Evolutionary conservation across 208 protist genomes (phyloP), one percentile per base, ranked within the genome.

Genomic region (Acanthamoeba rhysodes): DNA sequence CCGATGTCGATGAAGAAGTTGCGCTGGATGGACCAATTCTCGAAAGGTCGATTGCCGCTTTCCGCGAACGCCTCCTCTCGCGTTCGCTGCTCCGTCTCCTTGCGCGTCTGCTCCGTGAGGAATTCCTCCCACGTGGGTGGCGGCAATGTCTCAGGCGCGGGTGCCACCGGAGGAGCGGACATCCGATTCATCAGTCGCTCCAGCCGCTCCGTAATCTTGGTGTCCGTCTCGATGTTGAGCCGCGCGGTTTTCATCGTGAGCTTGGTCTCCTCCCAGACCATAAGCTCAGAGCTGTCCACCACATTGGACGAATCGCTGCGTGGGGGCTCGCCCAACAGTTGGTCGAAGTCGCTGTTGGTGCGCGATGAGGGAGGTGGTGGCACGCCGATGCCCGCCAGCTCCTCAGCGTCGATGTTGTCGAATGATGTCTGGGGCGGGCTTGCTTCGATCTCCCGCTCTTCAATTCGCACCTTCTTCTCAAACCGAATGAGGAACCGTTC

Each of bases 351-450:
- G 80, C 53, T 55, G 53, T 57, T 59, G 24, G 59, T 27, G 59
- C 59, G 59, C 20, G 20, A 37, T 41, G n/a, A 20, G 20, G 22
- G 5, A 2, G 76, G 34, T 41, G 76, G 32, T 45, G 45, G 12
- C 22, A 45, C 48, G 24, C 24, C 53, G 8, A 32, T 20, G 48
- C 45, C 29, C 48, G 80, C 80, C 80, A 88, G 16, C 53, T 88
- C 80, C 80, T 88, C 74, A 16, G 74, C 80, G 53, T 88, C 80
- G 53, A 88, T 88, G 80, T 88, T 50, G 50, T 88, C 80, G 27
- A 88, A 88, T 5, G 80, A 88, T 41, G 8, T 22, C 27, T 64
- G 29, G 0, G 80, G 48, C 12, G 8, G 80, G 24, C 5, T 64
- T 9, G 50, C 6, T 27, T 88, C 80, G 1, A 41, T 41, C 34